Base-by-base conservation (phyloP, 1,284 basidiomycete species). In the Leccinum pachyderme region DNA sequence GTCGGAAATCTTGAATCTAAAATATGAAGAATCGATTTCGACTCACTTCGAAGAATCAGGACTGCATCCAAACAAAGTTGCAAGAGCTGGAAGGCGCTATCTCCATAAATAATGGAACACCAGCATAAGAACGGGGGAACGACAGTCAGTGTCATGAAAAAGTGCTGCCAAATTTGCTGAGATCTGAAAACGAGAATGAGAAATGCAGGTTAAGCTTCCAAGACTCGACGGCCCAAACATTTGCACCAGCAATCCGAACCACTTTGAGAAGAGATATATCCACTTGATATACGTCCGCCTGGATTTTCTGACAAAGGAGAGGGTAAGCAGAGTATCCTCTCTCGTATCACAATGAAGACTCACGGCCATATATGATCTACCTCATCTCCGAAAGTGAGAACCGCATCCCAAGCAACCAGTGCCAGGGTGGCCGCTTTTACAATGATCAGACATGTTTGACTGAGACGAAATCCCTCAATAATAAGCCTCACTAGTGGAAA, bases 41-140 rank as follows among this genome's bases (percentile, higher is more conserved):
- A 63, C 65, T 55, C 47, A 64, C 63, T 64, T 47, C 53, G 59
- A 55, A 64, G 56, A n/a, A 68, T 33, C 5, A 64, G 37, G 13
- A 66, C 41, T 9, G 31, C 24, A 37, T 68, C 51, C 1, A 64
- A 43, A 28, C 46, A 57, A 12, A 64, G 2, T 15, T 56, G 49
- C 49, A 64, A 32, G 27, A 53, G 15, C 28, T 54, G 56, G 32
- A 54, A 68, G 1, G 47, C 24, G 11, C 39, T 6, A 5, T 27
- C 43, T 49, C 51, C 54, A 25, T 47, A 39, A 33, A 31, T 6
- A 18, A 49, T 53, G 18, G 28, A 57, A 15, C 9, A 3, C n/a
- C 27, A 25, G 57, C 63, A 64, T 6, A 25, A 54, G 5, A 49
- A 47, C 11, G 8, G 0, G 2, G 61, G 11, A 12, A 50, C 41